Evolutionary conservation across 2,329 filamentous ascomycete species (phyloP), one percentile per base, ranked within the genome.

Genomic region (Celoporthe dispersa): DNA sequence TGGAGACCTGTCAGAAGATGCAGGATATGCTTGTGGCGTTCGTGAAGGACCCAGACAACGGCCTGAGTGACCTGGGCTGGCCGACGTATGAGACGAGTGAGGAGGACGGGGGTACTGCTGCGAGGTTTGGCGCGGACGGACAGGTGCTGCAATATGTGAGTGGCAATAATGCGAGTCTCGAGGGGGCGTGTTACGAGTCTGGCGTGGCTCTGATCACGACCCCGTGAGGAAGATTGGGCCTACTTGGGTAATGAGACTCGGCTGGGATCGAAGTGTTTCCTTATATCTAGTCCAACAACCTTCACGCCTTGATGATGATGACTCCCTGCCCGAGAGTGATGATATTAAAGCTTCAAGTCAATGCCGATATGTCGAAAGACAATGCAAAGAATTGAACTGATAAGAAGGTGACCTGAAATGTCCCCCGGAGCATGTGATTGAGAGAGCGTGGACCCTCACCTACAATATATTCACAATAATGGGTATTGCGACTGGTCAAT

Each of bases 11-110:
- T 6, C 37, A 41, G 7, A 67, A 63, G 35, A 68, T 68, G 65
- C 74, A 77, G 66, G 72, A 76, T 4, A 39, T 71, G 28, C 75
- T 73, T 66, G 62, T 74, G 11, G 68, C 72, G 6, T 70, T 75
- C 68, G 73, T 64, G 55, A 66, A 59, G n/a, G 61, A 81, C 79
- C 72, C 73, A 78, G 71, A 87, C 83, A 22, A 86, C 77, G 72
- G 85, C 77, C n/a, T 83, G 77, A 55, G 86, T 4, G 41, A n/a
- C 22, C 33, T 68, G 53, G 55, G 62, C 2, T 71, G 69, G 69
- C 55, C 57, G 76, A 77, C 2, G 3, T 70, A 66, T 35, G 64
- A 66, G 16, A 59, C 64, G 25, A n/a, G 33, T n/a, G 64, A 57
- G 0, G 64, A 59, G 11, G 12, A 48, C 25, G 64, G 64, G 8